phyloP scores from a whole-genome alignment of 2,329 filamentous ascomycete species.

The Phoma herbarum region DNA sequence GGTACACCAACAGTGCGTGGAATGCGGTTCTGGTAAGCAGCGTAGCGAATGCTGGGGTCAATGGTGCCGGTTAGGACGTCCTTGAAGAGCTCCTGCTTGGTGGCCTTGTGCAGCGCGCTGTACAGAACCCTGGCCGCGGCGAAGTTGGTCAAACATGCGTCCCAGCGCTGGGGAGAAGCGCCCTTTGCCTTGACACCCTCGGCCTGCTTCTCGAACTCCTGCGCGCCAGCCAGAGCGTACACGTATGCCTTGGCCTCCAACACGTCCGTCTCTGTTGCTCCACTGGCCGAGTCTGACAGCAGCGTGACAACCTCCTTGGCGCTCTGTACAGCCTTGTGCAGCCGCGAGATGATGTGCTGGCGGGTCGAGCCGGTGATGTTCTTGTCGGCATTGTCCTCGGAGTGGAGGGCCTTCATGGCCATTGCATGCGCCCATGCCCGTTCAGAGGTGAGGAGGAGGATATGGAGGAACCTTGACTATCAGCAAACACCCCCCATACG shows the following conservation, averaged over 20 bases:
- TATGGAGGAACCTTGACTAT: constrained; percentile 44
- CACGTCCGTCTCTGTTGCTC: constrained; percentile 74
- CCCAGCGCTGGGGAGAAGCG: constrained; percentile 69
- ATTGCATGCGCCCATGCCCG: constrained; percentile 95
- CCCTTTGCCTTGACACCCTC: constrained; percentile 53
- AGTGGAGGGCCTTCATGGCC: constrained; percentile 86
- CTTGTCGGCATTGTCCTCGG: constrained; percentile 75
- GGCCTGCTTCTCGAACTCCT: constrained; percentile 84
- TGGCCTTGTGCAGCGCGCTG: constrained; percentile 72
- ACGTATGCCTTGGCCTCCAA: constrained; percentile 89
- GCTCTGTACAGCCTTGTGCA: constrained; percentile 78
- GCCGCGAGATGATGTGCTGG: constrained; percentile 86
- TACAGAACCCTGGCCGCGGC: constrained; percentile 84
- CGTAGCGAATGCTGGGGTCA: constrained; percentile 93
- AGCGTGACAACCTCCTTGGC: constrained; percentile 73
- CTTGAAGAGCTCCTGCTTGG: constrained; percentile 80
- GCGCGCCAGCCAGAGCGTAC: constrained; percentile 76
- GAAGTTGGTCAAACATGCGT: constrained; percentile 77
- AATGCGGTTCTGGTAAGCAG: constrained; percentile 89
- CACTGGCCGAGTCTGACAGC: constrained; percentile 70
- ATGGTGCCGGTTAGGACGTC: constrained; percentile 86
- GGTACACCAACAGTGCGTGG: constrained; percentile 84
- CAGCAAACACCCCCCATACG: neutral
- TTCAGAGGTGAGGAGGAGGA: constrained; percentile 87
- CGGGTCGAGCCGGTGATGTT: constrained; percentile 81